A percentile compares a stretch with the other conserved stretches of the same genome.
Conservation (phyloP, 805 yeast genomes). For the Pichia deserticola region DNA sequence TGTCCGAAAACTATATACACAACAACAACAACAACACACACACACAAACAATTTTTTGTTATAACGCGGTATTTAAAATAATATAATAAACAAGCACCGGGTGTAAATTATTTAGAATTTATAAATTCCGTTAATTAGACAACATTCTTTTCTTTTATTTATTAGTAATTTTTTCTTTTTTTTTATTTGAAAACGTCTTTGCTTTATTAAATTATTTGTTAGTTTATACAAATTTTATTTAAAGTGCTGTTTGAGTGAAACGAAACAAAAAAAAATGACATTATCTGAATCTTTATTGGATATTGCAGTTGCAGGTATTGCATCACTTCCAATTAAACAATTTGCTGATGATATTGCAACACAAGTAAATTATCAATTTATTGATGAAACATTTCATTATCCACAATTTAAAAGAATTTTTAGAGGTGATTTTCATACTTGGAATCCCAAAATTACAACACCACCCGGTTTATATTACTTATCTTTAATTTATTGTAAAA, state of each 20-base stretch:
- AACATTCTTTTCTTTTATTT: too few relatives aligned
- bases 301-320: slow-evolving; percentile 10
- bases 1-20: too few relatives aligned
- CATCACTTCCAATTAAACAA: slow-evolving; percentile 12
- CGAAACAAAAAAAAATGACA: not conserved
- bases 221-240: too few relatives aligned
- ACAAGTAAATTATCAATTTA: slow-evolving; percentile 29
- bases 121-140: too few relatives aligned
- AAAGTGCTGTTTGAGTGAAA: not conserved
- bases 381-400: slow-evolving; percentile 83
- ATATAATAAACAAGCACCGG: too few relatives aligned
- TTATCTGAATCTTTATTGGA: slow-evolving; percentile 13
- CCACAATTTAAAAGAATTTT: slow-evolving; percentile 70
- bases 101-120: too few relatives aligned
- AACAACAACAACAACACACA: too few relatives aligned
- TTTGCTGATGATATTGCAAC: slow-evolving; percentile 16
- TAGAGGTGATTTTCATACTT: slow-evolving; percentile 47
- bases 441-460: slow-evolving; percentile 92
- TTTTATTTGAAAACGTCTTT: not conserved
- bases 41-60: too few relatives aligned
- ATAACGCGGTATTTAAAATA: too few relatives aligned
- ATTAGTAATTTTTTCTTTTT: too few relatives aligned
- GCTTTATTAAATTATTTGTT: not conserved
- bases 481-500: slow-evolving; percentile 32
- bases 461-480: slow-evolving; percentile 84